Percentiles rank a stretch among this genome's conserved stretches.
phyloP scores from a whole-genome alignment of 1,284 basidiomycete genomes.

The Mycosarcoma mackinlayi region DNA sequence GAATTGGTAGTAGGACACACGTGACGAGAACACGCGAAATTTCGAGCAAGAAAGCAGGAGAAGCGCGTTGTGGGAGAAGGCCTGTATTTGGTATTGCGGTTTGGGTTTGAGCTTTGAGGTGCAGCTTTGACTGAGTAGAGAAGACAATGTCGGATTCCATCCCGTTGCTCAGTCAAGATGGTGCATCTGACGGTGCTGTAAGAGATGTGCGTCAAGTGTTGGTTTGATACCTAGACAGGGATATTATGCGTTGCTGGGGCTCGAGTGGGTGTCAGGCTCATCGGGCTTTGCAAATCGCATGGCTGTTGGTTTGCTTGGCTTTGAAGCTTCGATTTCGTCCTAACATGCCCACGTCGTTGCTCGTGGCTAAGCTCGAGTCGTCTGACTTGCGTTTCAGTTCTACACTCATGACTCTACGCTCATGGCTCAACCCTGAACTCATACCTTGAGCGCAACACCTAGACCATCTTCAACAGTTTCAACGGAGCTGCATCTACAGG shows the following conservation, averaged over 20 bases:
- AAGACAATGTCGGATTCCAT: too few species aligned
- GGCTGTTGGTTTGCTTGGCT: too few species aligned
- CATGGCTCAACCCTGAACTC: background rate
- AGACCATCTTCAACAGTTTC: background rate
- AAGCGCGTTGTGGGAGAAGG: conserved; percentile 15
- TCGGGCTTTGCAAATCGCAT: conserved; percentile 9
- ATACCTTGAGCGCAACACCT: background rate
- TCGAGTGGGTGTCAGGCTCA: conserved; percentile 2
- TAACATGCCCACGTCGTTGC: background rate
- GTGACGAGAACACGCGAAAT: conserved; percentile 25
- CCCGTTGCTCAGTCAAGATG: background rate
- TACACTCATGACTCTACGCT: too few species aligned
- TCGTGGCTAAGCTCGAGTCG: conserved; percentile 10
- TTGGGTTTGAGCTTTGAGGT: too few species aligned
- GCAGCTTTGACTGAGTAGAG: too few species aligned
- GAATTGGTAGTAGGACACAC: background rate
- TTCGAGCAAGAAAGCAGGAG: background rate
- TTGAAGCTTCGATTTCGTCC: conserved; percentile 21
- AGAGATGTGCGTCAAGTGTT: background rate
- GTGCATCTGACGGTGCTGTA: background rate
- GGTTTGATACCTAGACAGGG: too few species aligned
- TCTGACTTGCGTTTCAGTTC: too few species aligned
- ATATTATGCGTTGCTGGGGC: too few species aligned
- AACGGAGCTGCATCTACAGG: too few species aligned
- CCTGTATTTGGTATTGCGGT: conserved; percentile 6